These are phyloP conservation scores for Capronia americana DNA, from an alignment of 2,329 filamentous ascomycete genomes.

Conservation along the genomic window DNA sequence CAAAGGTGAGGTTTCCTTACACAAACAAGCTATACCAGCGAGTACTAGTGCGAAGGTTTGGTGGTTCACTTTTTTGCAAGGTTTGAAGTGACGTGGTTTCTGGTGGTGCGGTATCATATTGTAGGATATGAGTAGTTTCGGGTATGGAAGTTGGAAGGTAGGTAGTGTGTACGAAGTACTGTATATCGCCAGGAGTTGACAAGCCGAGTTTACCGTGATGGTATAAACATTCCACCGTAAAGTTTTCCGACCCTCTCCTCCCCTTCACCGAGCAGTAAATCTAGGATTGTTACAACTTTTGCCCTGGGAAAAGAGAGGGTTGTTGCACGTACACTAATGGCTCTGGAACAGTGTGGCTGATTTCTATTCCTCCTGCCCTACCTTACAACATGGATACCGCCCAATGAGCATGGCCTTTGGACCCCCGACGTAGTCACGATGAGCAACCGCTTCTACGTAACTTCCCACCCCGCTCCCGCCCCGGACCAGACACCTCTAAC, in stretches of 20 bases:
- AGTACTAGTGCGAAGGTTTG: too few relatives aligned
- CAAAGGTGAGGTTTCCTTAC: too few relatives aligned
- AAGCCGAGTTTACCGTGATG: not conserved
- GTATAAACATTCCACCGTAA: not conserved
- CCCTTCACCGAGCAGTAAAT: not conserved
- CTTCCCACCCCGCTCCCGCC: not conserved
- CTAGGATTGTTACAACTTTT: not conserved
- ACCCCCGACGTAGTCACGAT: slow-evolving; percentile 13
- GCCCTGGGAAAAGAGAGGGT: not conserved
- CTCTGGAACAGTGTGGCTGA: not conserved
- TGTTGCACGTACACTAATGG: not conserved
- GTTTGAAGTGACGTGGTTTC: too few relatives aligned
- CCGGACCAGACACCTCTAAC: slow-evolving; percentile 1
- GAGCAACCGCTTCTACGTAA: slow-evolving; percentile 36
- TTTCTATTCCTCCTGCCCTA: not conserved
- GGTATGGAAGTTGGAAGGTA: too few relatives aligned
- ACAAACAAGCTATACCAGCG: too few relatives aligned
- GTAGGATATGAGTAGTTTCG: too few relatives aligned
- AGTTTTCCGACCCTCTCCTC: not conserved
- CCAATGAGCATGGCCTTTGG: not conserved
- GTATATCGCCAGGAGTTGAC: too few relatives aligned
- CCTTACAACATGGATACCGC: not conserved
- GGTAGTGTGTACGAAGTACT: too few relatives aligned
- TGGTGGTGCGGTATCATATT: too few relatives aligned
- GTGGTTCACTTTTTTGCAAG: too few relatives aligned